Percentiles rank a stretch among this genome's conserved stretches.
Evolutionary conservation across 306 rosid species (phyloP).

Genomic region (Vigna nakashimae): DNA sequence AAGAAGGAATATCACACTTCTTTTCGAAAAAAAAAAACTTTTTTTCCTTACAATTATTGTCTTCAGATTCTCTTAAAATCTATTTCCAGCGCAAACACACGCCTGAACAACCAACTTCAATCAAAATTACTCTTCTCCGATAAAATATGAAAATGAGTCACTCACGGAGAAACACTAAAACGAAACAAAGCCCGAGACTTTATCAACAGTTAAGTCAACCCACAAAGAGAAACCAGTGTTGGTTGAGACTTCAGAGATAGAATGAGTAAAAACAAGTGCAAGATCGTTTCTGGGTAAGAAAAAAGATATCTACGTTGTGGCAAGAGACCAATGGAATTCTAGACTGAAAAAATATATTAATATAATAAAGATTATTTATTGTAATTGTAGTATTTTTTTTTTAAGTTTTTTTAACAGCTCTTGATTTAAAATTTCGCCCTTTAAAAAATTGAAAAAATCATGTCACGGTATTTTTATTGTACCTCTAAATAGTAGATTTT

Average conservation of each 20-base stretch:
- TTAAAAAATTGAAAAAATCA: too few species aligned
- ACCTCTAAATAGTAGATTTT: too few species aligned
- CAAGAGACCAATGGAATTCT: slow-evolving; percentile 25
- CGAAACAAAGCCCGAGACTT: slow-evolving; percentile 28
- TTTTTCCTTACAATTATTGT: slow-evolving; percentile 36
- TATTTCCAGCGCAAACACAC: slow-evolving; percentile 46
- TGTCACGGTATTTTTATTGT: too few species aligned
- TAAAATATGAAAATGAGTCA: slow-evolving; percentile 30
- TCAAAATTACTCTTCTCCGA: slow-evolving; percentile 28
- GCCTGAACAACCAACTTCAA: slow-evolving; percentile 35
- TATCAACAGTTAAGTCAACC: slow-evolving; percentile 8
- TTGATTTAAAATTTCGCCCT: too few species aligned
- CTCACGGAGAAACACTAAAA: not conserved
- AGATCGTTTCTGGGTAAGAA: slow-evolving; percentile 31
- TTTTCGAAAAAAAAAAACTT: not conserved
- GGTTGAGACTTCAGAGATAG: not conserved
- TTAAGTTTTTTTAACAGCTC: too few species aligned
- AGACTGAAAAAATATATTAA: not conserved
- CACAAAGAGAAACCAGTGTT: slow-evolving; percentile 23
- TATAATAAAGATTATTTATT: not conserved
- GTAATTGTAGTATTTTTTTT: too few species aligned
- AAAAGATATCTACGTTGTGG: slow-evolving; percentile 41
- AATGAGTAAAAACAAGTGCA: slow-evolving; percentile 22
- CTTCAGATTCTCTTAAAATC: slow-evolving; percentile 21
- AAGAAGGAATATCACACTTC: slow-evolving; percentile 36